These are phyloP conservation scores for Schizonepeta tenuifolia DNA, from an alignment of 257 asterid species.

Conservation along the genomic window DNA sequence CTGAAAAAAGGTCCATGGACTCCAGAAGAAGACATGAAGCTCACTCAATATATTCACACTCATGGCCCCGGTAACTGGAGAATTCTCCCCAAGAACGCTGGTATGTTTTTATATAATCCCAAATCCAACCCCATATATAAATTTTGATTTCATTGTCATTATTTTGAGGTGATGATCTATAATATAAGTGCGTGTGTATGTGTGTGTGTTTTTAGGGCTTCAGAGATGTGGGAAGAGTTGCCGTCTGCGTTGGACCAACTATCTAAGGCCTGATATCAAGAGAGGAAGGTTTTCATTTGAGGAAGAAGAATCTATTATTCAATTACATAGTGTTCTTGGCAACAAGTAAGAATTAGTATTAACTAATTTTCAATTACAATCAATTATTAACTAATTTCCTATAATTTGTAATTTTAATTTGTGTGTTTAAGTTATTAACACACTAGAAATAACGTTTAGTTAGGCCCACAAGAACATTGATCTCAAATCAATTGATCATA, in stretches of 20 bases:
- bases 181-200: neutral
- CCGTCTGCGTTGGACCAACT: constrained; percentile 85
- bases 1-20: constrained; percentile 97
- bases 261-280: constrained; percentile 83
- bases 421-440: too few species aligned
- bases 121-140: neutral
- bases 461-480: neutral
- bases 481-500: too few species aligned
- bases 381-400: neutral
- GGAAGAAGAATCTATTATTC: constrained; percentile 81
- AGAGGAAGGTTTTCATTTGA: constrained; percentile 86
- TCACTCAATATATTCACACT: constrained; percentile 51
- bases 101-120: constrained; percentile 34
- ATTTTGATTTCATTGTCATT: neutral
- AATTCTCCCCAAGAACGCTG: constrained; percentile 76
- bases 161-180: neutral
- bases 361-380: neutral
- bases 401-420: too few species aligned
- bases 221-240: constrained; percentile 88
- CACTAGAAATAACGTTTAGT: too few species aligned
- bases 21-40: constrained; percentile 72
- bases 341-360: constrained; percentile 62
- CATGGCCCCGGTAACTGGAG: constrained; percentile 89
- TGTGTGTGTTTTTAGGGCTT: constrained; percentile 53
- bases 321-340: constrained; percentile 83